Base-by-base conservation (phyloP, 2,329 filamentous ascomycete species). In the Trichoderma cornu-damae region DNA sequence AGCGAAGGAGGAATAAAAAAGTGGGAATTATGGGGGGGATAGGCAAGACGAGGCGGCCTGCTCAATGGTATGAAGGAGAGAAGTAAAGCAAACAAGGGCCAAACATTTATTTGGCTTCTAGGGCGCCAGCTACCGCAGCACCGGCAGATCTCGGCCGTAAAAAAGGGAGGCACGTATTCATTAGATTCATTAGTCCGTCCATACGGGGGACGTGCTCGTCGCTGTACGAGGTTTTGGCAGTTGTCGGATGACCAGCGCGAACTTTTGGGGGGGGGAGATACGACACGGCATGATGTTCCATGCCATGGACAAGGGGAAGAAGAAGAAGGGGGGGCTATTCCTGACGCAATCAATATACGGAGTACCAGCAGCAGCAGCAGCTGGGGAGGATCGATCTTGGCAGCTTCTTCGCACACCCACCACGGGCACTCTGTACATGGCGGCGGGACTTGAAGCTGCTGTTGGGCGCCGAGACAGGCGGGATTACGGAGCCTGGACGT, bases 121-220 rank as follows among this genome's bases (percentile, higher is more conserved):
- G 32, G 14, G 52, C 22, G 20, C 32, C 34, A 6, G 52, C 14
- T 24, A 24, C 44, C 22, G 50, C 22, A 34, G 40, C 14, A 49
- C 20, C 35, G 40, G 43, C 40, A 57, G 53, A 57, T 48, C 43
- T 57, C 53, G 26, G 53, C 52, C 43, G 52, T 30, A 56, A 56
- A 56, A 56, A 42, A 24, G 53, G 43, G 44, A 57, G 43, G 44
- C 49, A 28, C n/a, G n/a, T n/a, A n/a, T n/a, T n/a, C n/a, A n/a
- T n/a, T n/a, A n/a, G n/a, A n/a, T n/a, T n/a, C n/a, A n/a, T n/a
- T n/a, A n/a, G n/a, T n/a, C n/a, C n/a, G n/a, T n/a, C n/a, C n/a
- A 57, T 34, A 43, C 53, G 53, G 53, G 42, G 51, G 40, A 32
- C 22, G 32, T 34, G 40, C n/a, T 11, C 40, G 14, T 54, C 37